Conservation (phyloP, 108 stramenopile genomes). For the Bacterosira constricta region DNA sequence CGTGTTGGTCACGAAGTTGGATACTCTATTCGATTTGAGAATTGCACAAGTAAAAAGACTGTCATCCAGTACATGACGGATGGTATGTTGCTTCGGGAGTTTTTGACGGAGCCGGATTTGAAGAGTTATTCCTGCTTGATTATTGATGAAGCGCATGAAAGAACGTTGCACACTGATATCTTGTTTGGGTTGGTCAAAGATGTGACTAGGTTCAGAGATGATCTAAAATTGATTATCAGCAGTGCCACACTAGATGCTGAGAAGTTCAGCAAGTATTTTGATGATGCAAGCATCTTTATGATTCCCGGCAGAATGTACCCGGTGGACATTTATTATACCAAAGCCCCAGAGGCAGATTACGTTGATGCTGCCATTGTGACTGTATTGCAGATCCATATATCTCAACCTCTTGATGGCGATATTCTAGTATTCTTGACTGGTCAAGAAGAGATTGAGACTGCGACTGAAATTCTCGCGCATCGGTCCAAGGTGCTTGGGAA, state of each 20-base stretch:
- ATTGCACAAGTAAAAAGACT: slow-evolving; percentile 94
- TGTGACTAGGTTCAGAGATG: slow-evolving; percentile 92
- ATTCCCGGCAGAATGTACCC: slow-evolving; percentile 93
- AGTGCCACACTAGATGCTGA: slow-evolving; percentile 98
- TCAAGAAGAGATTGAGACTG: slow-evolving; percentile 99
- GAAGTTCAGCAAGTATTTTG: slow-evolving; percentile 98
- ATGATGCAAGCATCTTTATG: slow-evolving; percentile 98
- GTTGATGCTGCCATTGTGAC: slow-evolving; percentile 99
- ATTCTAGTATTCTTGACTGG: slow-evolving; percentile 98
- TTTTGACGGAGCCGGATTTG: slow-evolving; percentile 96
- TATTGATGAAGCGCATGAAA: slow-evolving; percentile 99
- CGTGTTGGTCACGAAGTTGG: slow-evolving; percentile 98
- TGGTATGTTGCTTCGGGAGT: slow-evolving; percentile 97
- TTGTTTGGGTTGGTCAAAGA: slow-evolving; percentile 97
- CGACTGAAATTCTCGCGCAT: slow-evolving; percentile 89
- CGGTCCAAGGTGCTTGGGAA: slow-evolving; percentile 88
- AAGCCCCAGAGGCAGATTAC: slow-evolving; percentile 99
- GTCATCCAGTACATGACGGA: slow-evolving; percentile 98
- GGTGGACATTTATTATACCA: slow-evolving; percentile 96
- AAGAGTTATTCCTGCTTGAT: slow-evolving; percentile 96
- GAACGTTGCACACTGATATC: slow-evolving; percentile 97
- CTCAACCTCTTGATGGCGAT: slow-evolving; percentile 96
- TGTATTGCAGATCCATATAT: slow-evolving; percentile 96
- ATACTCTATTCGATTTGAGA: slow-evolving; percentile 98
- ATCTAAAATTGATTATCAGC: slow-evolving; percentile 95